phyloP scores from a whole-genome alignment of 345 rosid species.

The Populus alba region DNA sequence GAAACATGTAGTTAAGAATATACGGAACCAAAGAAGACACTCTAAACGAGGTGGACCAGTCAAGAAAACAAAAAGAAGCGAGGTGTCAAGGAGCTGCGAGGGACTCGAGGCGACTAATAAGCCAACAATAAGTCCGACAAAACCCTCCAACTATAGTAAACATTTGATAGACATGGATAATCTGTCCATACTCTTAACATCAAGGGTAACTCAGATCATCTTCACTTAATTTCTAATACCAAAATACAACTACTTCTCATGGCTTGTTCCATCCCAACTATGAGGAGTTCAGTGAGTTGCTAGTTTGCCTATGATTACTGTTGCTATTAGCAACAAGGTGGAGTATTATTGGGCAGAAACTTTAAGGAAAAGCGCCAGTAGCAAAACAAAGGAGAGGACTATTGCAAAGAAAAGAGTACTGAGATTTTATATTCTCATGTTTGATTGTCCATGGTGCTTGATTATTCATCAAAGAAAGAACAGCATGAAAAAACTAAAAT shows the following conservation, averaged over 20 bases:
- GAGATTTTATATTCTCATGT: not conserved
- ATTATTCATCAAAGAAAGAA: not conserved
- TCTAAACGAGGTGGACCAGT: conserved; percentile 47
- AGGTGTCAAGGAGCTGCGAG: conserved; percentile 22
- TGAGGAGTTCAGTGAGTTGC: not conserved
- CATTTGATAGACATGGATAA: not conserved
- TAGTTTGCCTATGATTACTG: not conserved
- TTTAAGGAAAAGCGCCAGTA: not conserved
- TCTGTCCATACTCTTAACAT: not conserved
- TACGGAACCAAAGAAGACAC: conserved; percentile 18
- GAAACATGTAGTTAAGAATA: conserved; percentile 18
- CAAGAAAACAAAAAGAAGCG: conserved; percentile 33
- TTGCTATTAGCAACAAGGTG: not conserved
- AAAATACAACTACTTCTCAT: conserved; percentile 1
- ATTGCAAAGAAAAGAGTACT: conserved; percentile 1
- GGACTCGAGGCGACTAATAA: conserved; percentile 59
- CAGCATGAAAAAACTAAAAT: not conserved
- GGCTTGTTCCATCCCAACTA: conserved; percentile 9
- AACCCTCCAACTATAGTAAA: conserved; percentile 11
- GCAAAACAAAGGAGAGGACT: not conserved
- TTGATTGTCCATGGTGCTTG: not conserved
- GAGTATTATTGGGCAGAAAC: not conserved
- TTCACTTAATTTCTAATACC: not conserved
- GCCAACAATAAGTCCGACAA: conserved; percentile 17
- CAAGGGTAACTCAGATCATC: not conserved